These are phyloP conservation scores for Decorospora gaudefroyi DNA, from an alignment of 2,329 filamentous ascomycete genomes.

Conservation along the genomic window DNA sequence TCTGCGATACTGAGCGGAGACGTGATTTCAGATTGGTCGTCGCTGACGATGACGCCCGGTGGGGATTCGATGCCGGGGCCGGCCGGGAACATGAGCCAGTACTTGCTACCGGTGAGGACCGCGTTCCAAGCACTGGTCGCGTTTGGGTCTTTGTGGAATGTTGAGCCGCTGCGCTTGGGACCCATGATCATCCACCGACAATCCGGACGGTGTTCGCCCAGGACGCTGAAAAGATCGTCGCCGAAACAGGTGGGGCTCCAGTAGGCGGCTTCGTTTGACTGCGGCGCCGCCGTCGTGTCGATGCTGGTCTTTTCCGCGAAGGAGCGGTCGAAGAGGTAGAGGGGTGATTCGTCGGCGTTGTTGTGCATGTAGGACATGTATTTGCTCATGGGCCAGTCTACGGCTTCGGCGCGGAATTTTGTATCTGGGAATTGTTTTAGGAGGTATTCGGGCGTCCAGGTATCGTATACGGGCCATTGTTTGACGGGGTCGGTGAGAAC, in stretches of 20 bases:
- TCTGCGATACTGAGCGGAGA: slow-evolving; percentile 95
- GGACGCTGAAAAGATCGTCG: slow-evolving; percentile 78
- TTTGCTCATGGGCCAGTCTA: slow-evolving; percentile 84
- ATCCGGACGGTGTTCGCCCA: slow-evolving; percentile 79
- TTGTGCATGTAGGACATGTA: slow-evolving; percentile 83
- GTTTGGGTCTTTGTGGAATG: slow-evolving; percentile 85
- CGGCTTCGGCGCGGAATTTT: slow-evolving; percentile 85
- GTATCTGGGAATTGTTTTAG: slow-evolving; percentile 66
- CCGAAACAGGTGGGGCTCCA: slow-evolving; percentile 84
- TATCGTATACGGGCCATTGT: slow-evolving; percentile 74
- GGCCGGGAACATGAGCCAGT: slow-evolving; percentile 98
- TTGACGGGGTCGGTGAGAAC: slow-evolving; percentile 82
- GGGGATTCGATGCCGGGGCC: slow-evolving; percentile 65
- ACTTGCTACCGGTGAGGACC: slow-evolving; percentile 85
- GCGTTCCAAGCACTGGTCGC: slow-evolving; percentile 90
- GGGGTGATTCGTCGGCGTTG: slow-evolving; percentile 80
- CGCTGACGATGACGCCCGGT: slow-evolving; percentile 86
- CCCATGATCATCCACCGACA: slow-evolving; percentile 93
- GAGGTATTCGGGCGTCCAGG: slow-evolving; percentile 74
- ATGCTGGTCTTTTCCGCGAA: slow-evolving; percentile 88
- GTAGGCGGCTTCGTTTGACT: slow-evolving; percentile 64
- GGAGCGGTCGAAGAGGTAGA: slow-evolving; percentile 87
- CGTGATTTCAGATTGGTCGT: slow-evolving; percentile 90
- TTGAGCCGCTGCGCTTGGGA: slow-evolving; percentile 83
- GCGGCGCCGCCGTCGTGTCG: slow-evolving; percentile 37